Evolutionary conservation across 352 stramenopile species (phyloP).

Genomic region (Pythium pyrilobum): DNA sequence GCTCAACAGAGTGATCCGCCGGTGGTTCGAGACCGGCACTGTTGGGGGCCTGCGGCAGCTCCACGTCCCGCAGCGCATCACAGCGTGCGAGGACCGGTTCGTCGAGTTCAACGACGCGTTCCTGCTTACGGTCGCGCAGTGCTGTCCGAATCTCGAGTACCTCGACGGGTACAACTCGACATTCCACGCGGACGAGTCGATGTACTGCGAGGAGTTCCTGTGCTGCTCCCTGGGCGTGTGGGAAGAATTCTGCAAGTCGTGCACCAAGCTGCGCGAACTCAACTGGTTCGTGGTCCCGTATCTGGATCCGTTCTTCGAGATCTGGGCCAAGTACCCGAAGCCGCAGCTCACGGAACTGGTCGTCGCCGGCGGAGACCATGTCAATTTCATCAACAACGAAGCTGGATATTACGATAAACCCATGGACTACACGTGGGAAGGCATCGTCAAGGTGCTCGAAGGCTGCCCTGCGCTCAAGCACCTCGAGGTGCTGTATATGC

Average conservation of each 20-base stretch:
- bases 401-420: neutral
- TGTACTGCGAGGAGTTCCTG: slow-evolving; percentile 2
- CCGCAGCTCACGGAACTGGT: neutral
- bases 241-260: neutral
- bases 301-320: neutral
- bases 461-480: neutral
- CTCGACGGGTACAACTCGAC: slow-evolving; percentile 1
- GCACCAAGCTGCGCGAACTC: neutral
- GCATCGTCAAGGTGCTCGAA: neutral
- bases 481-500: neutral
- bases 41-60: slow-evolving; percentile 24
- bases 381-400: neutral
- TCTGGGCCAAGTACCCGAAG: neutral
- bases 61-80: slow-evolving; percentile 23
- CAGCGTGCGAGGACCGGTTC: neutral
- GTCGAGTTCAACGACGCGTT: slow-evolving; percentile 3
- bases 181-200: neutral
- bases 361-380: neutral
- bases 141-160: slow-evolving; percentile 3
- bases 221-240: neutral
- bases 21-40: slow-evolving; percentile 15
- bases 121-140: neutral
- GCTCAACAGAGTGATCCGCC: slow-evolving; percentile 26
- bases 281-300: neutral
- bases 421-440: neutral